A percentile compares a stretch with the other conserved stretches of the same genome.
Conservation (phyloP, 2,329 filamentous ascomycete genomes). For the Polychaeton citri region DNA sequence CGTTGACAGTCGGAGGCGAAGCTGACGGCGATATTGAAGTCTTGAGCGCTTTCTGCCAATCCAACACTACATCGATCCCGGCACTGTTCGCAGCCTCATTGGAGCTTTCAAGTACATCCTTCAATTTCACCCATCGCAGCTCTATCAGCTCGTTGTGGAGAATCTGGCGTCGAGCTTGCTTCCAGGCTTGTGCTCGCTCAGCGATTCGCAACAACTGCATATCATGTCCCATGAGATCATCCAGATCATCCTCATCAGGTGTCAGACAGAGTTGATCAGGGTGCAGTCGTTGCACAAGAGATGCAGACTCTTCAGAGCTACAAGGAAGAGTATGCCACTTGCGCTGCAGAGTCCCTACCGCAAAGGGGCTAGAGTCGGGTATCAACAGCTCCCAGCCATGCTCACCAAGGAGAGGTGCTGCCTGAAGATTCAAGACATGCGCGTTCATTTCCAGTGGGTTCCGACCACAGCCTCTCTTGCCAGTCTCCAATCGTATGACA, state of each 20-base stretch:
- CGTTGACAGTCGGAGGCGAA: neutral
- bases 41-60: neutral
- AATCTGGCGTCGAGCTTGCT: constrained; percentile 2
- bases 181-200: constrained; percentile 2
- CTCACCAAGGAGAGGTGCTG: constrained; percentile 16
- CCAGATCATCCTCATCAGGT: constrained; percentile 1
- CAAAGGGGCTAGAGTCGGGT: neutral
- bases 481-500: constrained; percentile 3
- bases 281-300: constrained; percentile 3
- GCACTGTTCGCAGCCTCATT: neutral
- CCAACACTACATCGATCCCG: neutral
- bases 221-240: constrained; percentile 3
- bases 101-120: constrained; percentile 7
- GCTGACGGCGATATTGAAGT: neutral
- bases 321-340: neutral
- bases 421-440: constrained; percentile 18
- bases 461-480: constrained; percentile 5
- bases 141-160: constrained; percentile 2
- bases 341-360: neutral
- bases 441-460: constrained; percentile 5
- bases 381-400: constrained; percentile 17
- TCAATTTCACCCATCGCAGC: constrained; percentile 7
- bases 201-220: constrained; percentile 5
- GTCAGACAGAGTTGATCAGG: neutral
- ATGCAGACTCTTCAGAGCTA: neutral